A percentile compares a stretch with the other conserved stretches of the same genome.
Evolutionary conservation across 73 alveolate species (phyloP).

Genomic region (Breviolum minutum): DNA sequence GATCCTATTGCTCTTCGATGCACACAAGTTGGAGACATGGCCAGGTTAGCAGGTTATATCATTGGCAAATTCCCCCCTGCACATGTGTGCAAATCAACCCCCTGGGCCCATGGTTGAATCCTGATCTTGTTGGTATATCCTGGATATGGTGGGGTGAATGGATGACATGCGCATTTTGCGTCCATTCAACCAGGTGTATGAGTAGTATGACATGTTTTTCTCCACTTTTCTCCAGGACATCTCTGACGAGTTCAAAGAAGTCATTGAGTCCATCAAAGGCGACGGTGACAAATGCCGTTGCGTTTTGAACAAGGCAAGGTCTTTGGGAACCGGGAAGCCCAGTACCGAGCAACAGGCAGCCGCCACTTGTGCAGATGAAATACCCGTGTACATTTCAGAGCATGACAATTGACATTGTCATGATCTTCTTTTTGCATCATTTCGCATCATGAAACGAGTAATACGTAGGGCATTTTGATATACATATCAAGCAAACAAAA

Average conservation of each 20-base stretch:
- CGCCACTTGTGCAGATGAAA: too few species aligned
- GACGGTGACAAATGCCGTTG: constrained; percentile 91
- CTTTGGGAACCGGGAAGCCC: not conserved
- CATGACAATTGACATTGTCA: too few species aligned
- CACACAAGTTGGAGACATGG: constrained; percentile 52
- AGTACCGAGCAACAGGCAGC: not conserved
- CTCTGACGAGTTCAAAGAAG: constrained; percentile 83
- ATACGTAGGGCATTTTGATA: too few species aligned
- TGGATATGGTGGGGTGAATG: too few species aligned
- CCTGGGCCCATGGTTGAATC: too few species aligned
- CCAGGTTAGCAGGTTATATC: not conserved
- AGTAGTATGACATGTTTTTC: not conserved
- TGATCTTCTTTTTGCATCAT: too few species aligned
- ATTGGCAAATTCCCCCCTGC: not conserved
- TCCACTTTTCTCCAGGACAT: constrained; percentile 6
- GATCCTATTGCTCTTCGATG: constrained; percentile 79
- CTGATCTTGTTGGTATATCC: too few species aligned
- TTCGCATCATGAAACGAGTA: too few species aligned
- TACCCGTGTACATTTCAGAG: too few species aligned
- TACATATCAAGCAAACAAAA: too few species aligned
- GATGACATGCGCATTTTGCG: too few species aligned
- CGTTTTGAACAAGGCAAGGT: constrained; percentile 56
- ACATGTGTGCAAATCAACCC: not conserved
- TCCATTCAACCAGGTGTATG: too few species aligned
- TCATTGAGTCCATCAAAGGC: constrained; percentile 59